These are phyloP conservation scores for Trametes villosa DNA, from an alignment of 768 basidiomycete species.

Conservation along the genomic window DNA sequence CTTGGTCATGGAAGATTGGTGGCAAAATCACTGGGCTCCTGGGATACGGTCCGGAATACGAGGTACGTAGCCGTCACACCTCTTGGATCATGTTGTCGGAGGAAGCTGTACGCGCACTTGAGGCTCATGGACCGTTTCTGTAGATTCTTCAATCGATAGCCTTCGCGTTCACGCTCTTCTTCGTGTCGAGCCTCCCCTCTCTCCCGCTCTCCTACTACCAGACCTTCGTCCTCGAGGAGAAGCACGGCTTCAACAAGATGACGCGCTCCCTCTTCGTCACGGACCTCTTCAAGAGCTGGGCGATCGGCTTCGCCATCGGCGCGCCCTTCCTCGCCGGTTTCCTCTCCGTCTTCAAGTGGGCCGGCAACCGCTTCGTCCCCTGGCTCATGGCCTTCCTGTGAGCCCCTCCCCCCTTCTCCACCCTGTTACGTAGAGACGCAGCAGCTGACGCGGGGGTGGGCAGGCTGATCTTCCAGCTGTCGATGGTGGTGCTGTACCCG, in stretches of 20 bases:
- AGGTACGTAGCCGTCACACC: slow-evolving; percentile 47
- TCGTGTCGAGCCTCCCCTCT: slow-evolving; percentile 67
- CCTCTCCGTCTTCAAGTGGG: slow-evolving; percentile 90
- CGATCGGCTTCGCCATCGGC: slow-evolving; percentile 70
- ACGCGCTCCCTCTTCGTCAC: slow-evolving; percentile 73
- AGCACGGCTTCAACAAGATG: slow-evolving; percentile 97
- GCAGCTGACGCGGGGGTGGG: too few species aligned
- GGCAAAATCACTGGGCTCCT: slow-evolving; percentile 52
- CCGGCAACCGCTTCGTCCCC: slow-evolving; percentile 89
- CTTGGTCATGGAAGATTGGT: slow-evolving; percentile 78
- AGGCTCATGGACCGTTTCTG: not conserved
- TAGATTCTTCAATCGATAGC: slow-evolving; percentile 86
- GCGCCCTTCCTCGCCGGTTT: slow-evolving; percentile 87
- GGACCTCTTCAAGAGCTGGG: slow-evolving; percentile 84
- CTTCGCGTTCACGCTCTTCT: slow-evolving; percentile 70
- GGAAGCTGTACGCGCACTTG: not conserved
- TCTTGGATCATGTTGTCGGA: not conserved
- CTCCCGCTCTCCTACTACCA: slow-evolving; percentile 82
- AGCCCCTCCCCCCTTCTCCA: slow-evolving; percentile 32
- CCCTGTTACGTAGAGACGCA: not conserved
- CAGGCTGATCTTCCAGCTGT: slow-evolving; percentile 81
- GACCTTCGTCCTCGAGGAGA: slow-evolving; percentile 94
- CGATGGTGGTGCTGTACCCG: slow-evolving; percentile 83
- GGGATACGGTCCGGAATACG: slow-evolving; percentile 73
- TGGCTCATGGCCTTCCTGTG: slow-evolving; percentile 95